Conservation (phyloP, 495 filamentous ascomycete genomes). For the Mytilinidion resinicola region DNA sequence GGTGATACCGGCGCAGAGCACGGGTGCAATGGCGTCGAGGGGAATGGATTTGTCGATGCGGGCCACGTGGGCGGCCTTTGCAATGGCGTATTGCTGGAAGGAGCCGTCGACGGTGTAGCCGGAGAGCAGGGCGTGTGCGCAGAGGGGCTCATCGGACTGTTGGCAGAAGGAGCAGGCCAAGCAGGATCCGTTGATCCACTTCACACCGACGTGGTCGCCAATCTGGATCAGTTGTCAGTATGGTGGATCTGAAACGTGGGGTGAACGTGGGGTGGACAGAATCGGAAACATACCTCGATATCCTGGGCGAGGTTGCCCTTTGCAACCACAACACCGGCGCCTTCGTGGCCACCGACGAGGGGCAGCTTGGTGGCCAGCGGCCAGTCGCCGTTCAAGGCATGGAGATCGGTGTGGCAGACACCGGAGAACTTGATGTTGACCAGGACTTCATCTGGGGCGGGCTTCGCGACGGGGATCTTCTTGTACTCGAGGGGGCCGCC, state of each 20-base stretch:
- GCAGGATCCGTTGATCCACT: slow-evolving; percentile 87
- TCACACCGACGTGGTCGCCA: slow-evolving; percentile 77
- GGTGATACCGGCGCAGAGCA: slow-evolving; percentile 84
- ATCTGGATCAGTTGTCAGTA: slow-evolving; percentile 6
- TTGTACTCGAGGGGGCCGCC: slow-evolving; percentile 73
- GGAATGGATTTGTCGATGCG: slow-evolving; percentile 67
- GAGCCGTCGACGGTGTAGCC: slow-evolving; percentile 89
- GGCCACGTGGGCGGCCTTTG: slow-evolving; percentile 74
- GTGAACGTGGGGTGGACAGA: neutral
- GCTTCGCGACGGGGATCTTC: slow-evolving; percentile 70
- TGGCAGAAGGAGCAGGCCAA: slow-evolving; percentile 74
- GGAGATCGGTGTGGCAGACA: slow-evolving; percentile 80
- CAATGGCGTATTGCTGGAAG: slow-evolving; percentile 90
- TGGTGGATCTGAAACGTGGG: neutral
- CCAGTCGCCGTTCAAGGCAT: slow-evolving; percentile 86
- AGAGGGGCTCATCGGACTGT: slow-evolving; percentile 69
- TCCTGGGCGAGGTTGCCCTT: slow-evolving; percentile 65
- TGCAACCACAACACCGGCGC: slow-evolving; percentile 75
- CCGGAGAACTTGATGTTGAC: slow-evolving; percentile 89
- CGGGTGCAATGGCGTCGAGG: slow-evolving; percentile 72
- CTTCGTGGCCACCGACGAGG: slow-evolving; percentile 93
- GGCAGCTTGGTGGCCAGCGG: slow-evolving; percentile 70
- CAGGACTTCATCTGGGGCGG: slow-evolving; percentile 80
- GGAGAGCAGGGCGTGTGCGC: slow-evolving; percentile 62
- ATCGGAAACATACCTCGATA: slow-evolving; percentile 47